phyloP scores from a whole-genome alignment of 2,329 filamentous ascomycete genomes.

The Triangularia verruculosa region DNA sequence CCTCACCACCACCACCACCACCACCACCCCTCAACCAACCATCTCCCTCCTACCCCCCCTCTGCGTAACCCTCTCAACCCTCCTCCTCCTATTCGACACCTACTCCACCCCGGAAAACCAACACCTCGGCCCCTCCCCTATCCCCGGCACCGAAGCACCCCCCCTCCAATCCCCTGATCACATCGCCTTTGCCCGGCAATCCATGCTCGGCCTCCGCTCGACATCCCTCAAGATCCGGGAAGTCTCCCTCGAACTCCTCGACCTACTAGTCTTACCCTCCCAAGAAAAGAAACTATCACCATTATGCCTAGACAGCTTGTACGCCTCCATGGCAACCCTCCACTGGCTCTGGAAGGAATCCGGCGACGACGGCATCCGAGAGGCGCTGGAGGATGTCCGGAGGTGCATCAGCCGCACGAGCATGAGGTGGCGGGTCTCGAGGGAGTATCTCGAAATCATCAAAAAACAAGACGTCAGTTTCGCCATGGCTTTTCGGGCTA shows the following conservation, averaged over 20 bases:
- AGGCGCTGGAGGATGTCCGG: conserved; percentile 32
- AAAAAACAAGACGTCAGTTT: conserved; percentile 35
- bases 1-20: background rate
- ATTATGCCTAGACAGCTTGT: conserved; percentile 38
- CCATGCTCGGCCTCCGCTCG: conserved; percentile 34
- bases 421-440: conserved; percentile 36
- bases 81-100: conserved; percentile 35
- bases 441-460: conserved; percentile 37
- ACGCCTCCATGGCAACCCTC: conserved; percentile 36
- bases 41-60: conserved; percentile 22
- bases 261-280: conserved; percentile 25
- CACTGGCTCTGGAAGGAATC: conserved; percentile 39
- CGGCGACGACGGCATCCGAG: conserved; percentile 32
- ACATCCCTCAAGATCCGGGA: conserved; percentile 31
- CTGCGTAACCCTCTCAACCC: conserved; percentile 24
- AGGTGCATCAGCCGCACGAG: conserved; percentile 31
- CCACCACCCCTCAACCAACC: background rate
- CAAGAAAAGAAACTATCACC: conserved; percentile 34
- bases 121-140: conserved; percentile 14
- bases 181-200: conserved; percentile 33
- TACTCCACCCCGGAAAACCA: conserved; percentile 36
- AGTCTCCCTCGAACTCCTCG: conserved; percentile 30
- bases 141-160: conserved; percentile 25
- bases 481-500: conserved; percentile 18
- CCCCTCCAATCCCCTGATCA: conserved; percentile 37